These are phyloP conservation scores for Curvularia sp. DNA, from an alignment of 2,329 filamentous ascomycete genomes.

Conservation along the genomic window DNA sequence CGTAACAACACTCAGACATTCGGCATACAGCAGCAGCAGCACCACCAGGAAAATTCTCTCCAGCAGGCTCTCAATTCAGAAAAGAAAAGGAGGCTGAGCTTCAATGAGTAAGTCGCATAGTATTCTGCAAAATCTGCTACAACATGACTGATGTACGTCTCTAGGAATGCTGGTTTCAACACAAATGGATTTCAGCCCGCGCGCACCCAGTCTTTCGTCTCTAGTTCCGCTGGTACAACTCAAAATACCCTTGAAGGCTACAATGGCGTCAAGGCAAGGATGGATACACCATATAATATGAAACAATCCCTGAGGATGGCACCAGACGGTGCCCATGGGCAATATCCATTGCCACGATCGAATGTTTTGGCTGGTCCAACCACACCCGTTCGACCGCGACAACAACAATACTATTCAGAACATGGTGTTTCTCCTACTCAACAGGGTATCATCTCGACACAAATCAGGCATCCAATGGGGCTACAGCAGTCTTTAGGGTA, in stretches of 20 bases:
- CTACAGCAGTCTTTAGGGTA: background rate
- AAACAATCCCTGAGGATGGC: background rate
- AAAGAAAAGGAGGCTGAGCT: conserved; percentile 6
- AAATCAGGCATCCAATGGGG: background rate
- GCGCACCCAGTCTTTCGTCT: background rate
- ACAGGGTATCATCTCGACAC: background rate
- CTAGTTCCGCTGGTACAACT: background rate
- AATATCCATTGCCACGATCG: background rate
- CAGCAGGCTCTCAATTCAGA: background rate
- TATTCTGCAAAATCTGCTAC: too few relatives aligned
- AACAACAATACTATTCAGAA: background rate
- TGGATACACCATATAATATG: background rate
- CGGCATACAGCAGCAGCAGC: background rate
- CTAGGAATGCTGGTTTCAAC: background rate
- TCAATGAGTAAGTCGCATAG: background rate
- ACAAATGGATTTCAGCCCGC: background rate
- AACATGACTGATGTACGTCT: background rate
- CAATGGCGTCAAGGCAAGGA: background rate
- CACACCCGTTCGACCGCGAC: background rate
- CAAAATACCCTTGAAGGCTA: background rate
- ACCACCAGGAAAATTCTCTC: background rate
- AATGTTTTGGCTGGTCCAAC: background rate
- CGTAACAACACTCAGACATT: background rate
- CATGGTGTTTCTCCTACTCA: background rate
- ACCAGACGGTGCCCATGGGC: background rate